phyloP scores from a whole-genome alignment of 257 asterid genomes.

The Datura wrightii region DNA sequence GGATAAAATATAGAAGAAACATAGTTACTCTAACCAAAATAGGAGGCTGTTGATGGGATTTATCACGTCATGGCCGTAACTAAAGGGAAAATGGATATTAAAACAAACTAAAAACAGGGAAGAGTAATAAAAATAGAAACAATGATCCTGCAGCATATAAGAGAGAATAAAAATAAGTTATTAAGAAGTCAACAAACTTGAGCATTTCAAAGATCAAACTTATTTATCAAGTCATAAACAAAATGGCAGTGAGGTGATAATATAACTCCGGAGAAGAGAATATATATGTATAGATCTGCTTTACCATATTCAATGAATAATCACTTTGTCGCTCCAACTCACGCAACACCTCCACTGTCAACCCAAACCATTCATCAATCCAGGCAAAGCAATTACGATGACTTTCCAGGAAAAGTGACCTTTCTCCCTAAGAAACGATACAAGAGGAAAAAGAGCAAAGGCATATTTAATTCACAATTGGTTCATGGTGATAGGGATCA shows the following conservation, averaged over 20 bases:
- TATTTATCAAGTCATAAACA: neutral
- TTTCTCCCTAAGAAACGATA: slow-evolving; percentile 69
- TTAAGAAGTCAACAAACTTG: slow-evolving; percentile 1
- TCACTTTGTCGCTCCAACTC: slow-evolving; percentile 81
- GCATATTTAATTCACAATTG: neutral
- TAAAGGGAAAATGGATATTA: neutral
- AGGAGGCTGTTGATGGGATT: neutral
- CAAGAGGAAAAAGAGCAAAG: neutral
- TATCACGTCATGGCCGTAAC: neutral
- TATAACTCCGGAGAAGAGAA: neutral
- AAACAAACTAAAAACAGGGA: neutral
- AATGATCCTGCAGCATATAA: neutral
- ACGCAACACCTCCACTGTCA: slow-evolving; percentile 72
- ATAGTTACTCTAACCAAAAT: neutral
- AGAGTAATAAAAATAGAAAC: neutral
- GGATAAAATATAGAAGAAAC: neutral
- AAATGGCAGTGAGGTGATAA: neutral
- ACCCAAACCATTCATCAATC: slow-evolving; percentile 91
- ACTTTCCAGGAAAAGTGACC: slow-evolving; percentile 86
- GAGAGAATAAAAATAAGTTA: neutral
- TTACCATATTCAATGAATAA: slow-evolving; percentile 74
- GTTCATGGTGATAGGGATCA: slow-evolving; percentile 3
- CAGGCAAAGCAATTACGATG: slow-evolving; percentile 81
- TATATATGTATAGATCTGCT: neutral
- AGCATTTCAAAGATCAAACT: slow-evolving; percentile 10